These are phyloP conservation scores for Arabidopsis thaliana DNA, from an alignment of 345 rosid species.

Conservation along the genomic window TAIR10.1 NC_003075.7:12518501-12519000, in stretches of 20 bases:
- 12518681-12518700: conserved; percentile 12
- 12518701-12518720: conserved; percentile 76
- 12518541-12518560: conserved; percentile 47
- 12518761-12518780: conserved; percentile 42
- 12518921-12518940: not conserved
- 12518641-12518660: not conserved
- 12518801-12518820: not conserved
- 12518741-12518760: conserved; percentile 73
- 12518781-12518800: conserved; percentile 18
- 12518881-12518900: conserved; percentile 81
- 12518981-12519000: conserved; percentile 64
- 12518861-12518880: conserved; percentile 79
- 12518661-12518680: conserved; percentile 9
- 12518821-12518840: conserved; percentile 22
- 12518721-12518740: conserved; percentile 74
- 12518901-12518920: conserved; percentile 37
- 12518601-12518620: conserved; percentile 91
- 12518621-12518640: conserved; percentile 18
- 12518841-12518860: conserved; percentile 80
- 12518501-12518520: conserved; percentile 61
- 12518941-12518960: conserved; percentile 17
- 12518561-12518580: conserved; percentile 67
- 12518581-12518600: conserved; percentile 91
- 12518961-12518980: conserved; percentile 46
- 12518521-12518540: conserved; percentile 64